A percentile compares a stretch with the other conserved stretches of the same genome.
phyloP scores from a whole-genome alignment of 2,329 filamentous ascomycete species.

The Phyllosticta paracitricarpa region DNA sequence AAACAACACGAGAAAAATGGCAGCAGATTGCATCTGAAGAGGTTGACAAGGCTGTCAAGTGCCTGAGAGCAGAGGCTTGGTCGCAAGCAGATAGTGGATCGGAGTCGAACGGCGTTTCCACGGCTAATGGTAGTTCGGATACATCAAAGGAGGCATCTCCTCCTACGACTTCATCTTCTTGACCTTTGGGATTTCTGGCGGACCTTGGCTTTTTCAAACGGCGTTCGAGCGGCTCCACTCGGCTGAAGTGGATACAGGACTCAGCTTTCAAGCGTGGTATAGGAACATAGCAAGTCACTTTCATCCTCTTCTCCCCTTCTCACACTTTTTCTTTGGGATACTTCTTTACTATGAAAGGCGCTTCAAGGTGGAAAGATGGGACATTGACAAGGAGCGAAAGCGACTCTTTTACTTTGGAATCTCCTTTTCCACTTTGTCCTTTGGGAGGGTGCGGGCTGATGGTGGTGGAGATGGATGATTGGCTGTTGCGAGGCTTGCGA shows the following conservation, averaged over 20 bases:
- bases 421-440: not conserved
- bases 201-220: not conserved
- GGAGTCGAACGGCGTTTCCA: not conserved
- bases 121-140: not conserved
- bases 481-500: not conserved
- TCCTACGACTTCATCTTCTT: not conserved
- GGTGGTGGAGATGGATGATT: not conserved
- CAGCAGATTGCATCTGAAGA: constrained; percentile 69
- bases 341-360: not conserved
- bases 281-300: not conserved
- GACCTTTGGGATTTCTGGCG: not conserved
- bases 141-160: not conserved
- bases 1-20: constrained; percentile 58
- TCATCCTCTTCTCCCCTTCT: not conserved
- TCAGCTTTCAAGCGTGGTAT: not conserved
- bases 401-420: not conserved
- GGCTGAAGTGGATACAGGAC: not conserved
- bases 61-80: constrained; percentile 14
- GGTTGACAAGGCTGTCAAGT: constrained; percentile 60
- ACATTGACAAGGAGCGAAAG: not conserved
- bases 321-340: not conserved
- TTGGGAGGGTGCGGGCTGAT: not conserved
- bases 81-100: constrained; percentile 2
- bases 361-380: not conserved
- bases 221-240: not conserved